Evolutionary conservation across 371 early-diverging fungal species (phyloP), one percentile per base, ranked within the genome.

Genomic region (Mucor ambiguus): DNA sequence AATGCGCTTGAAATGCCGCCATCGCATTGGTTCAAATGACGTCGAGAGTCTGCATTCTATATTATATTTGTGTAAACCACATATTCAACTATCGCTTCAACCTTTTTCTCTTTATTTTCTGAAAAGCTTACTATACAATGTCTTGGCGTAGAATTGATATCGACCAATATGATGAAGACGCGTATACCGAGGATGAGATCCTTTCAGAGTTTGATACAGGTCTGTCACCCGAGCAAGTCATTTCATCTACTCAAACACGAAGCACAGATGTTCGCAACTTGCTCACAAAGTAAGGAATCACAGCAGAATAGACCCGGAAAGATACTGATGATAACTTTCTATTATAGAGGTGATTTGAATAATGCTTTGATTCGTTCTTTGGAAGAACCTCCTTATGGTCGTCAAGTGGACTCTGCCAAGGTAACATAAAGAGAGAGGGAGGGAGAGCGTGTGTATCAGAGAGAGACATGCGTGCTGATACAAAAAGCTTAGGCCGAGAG

Each of bases 311-410:
- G 1, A 64, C 18, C 6, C 18, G 7, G 9, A 20, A 44, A 6
- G 20, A 0, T 44, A 20, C 10, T 44, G 20, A 44, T 20, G 3
- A 18, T 30, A 14, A 29, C 8, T 52, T 3, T 16, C 26, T 26
- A 4, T 28, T 2, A 14, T 69, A 92, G 93, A 63, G 92, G 95
- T 26, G 88, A 91, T 66, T 69, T 81, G 35, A 74, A 79, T 16
- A 87, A 78, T 43, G 94, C 95, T 18, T 78, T 95, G 59, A 66
- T 75, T 43, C 82, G 76, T 64, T 85, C 94, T n/a, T 82, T 95
- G 38, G 86, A 88, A 54, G 82, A 90, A 49, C 94, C 96, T n/a
- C 95, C 95, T n/a, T 91, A 91, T 67, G 94, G 95, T 30, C 82
- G 79, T 41, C 80, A 86, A 49, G 73, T 88, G 46, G 88, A 89